phyloP scores from a whole-genome alignment of 169 alveolate species.

The Perkinsus chesapeaki region DNA sequence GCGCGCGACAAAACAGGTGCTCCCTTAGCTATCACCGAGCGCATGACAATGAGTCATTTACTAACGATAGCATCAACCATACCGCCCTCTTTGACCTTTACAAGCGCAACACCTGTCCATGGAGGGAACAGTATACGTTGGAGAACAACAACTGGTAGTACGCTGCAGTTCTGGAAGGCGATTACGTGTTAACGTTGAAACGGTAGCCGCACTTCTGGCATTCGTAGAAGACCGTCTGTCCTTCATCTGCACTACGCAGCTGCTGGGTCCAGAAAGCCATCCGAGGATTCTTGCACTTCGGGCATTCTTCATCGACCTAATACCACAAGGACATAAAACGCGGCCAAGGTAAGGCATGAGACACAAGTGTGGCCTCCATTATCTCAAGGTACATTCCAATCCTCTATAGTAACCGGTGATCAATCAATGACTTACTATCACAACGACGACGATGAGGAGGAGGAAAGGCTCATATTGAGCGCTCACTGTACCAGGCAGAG shows the following conservation, averaged over 20 bases:
- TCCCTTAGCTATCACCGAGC: no score
- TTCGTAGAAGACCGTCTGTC: conserved; percentile 10
- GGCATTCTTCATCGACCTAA: conserved; percentile 11
- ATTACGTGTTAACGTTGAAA: not conserved
- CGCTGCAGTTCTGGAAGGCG: not conserved
- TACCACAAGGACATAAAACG: no score
- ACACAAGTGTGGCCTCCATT: not conserved
- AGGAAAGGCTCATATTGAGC: no score
- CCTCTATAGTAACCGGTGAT: no score
- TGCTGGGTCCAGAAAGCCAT: conserved; percentile 12
- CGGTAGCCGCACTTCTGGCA: conserved; percentile 14
- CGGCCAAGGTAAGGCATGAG: no score
- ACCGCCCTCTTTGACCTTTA: not conserved
- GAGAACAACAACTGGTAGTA: not conserved
- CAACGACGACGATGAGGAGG: no score
- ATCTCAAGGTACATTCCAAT: not conserved
- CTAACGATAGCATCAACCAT: not conserved
- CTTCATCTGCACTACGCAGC: conserved; percentile 4
- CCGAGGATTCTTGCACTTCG: conserved; percentile 6
- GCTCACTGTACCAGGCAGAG: no score
- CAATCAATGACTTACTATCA: no score
- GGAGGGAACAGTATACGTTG: not conserved
- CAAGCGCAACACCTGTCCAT: not conserved
- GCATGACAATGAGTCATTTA: not conserved
- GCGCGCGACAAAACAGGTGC: no score